These are phyloP conservation scores for Aspergillus floridensis DNA, from an alignment of 2,329 filamentous ascomycete genomes.

Conservation along the genomic window DNA sequence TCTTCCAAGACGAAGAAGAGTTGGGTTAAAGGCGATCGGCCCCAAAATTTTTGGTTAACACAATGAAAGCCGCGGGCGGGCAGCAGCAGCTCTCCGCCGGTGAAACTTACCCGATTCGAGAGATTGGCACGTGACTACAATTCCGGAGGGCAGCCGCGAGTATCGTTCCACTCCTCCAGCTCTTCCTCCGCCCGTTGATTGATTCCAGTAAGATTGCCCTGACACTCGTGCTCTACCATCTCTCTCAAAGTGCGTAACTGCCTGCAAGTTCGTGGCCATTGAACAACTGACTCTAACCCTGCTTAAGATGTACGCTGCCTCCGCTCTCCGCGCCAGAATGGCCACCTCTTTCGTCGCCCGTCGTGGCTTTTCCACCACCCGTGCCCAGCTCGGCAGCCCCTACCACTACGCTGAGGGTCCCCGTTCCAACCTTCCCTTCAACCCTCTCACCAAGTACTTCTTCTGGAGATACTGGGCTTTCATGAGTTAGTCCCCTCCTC, in stretches of 20 bases:
- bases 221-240: slow-evolving; percentile 22
- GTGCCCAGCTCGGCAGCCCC: slow-evolving; percentile 77
- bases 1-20: slow-evolving; percentile 10
- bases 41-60: slow-evolving; percentile 36
- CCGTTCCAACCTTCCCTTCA: slow-evolving; percentile 94
- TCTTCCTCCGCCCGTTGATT: slow-evolving; percentile 18
- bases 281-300: slow-evolving; percentile 42
- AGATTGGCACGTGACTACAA: slow-evolving; percentile 11
- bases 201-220: slow-evolving; percentile 11
- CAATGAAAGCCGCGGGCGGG: slow-evolving; percentile 25
- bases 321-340: slow-evolving; percentile 60
- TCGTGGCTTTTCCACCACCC: slow-evolving; percentile 92
- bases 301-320: slow-evolving; percentile 72
- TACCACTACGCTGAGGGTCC: slow-evolving; percentile 99
- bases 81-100: slow-evolving; percentile 15
- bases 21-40: slow-evolving; percentile 9
- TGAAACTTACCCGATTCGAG: slow-evolving; percentile 16
- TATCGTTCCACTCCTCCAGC: slow-evolving; percentile 22
- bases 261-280: not conserved
- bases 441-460: slow-evolving; percentile 87
- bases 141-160: slow-evolving; percentile 12
- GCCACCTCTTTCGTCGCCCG: slow-evolving; percentile 71
- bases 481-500: slow-evolving; percentile 56
- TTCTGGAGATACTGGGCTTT: slow-evolving; percentile 77
- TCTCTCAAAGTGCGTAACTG: slow-evolving; percentile 32